Conservation (phyloP, 306 rosid species). For the Fragaria iinumae region DNA sequence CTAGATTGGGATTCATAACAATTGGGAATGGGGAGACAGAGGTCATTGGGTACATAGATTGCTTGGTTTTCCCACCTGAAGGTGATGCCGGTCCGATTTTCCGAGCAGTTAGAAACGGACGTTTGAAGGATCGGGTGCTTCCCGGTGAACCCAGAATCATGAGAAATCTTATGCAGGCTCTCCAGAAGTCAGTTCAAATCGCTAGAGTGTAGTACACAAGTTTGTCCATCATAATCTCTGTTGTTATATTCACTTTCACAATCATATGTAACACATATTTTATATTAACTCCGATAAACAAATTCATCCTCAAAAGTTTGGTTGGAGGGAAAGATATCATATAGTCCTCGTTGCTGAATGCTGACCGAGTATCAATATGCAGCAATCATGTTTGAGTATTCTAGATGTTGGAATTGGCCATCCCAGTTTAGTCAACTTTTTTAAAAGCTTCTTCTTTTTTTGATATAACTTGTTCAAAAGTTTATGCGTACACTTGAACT, state of each 20-base stretch:
- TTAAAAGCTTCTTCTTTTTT: too few relatives aligned
- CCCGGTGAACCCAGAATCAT: conserved; percentile 94
- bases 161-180: conserved; percentile 83
- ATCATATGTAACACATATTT: neutral
- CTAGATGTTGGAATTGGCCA: neutral
- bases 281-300: neutral
- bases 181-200: conserved; percentile 75
- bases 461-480: too few relatives aligned
- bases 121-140: conserved; percentile 54
- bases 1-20: conserved; percentile 76
- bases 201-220: conserved; percentile 52
- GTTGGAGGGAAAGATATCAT: neutral
- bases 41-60: conserved; percentile 81
- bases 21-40: conserved; percentile 79
- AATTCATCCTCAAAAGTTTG: neutral
- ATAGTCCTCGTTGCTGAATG: neutral
- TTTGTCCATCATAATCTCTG: neutral
- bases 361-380: neutral
- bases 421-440: neutral
- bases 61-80: conserved; percentile 64
- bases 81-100: conserved; percentile 63
- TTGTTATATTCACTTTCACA: neutral
- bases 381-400: neutral
- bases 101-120: conserved; percentile 81
- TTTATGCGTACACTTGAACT: too few relatives aligned